These are phyloP conservation scores for Silene conica DNA, from an alignment of 148 eudicot species.

Conservation along the genomic window DNA sequence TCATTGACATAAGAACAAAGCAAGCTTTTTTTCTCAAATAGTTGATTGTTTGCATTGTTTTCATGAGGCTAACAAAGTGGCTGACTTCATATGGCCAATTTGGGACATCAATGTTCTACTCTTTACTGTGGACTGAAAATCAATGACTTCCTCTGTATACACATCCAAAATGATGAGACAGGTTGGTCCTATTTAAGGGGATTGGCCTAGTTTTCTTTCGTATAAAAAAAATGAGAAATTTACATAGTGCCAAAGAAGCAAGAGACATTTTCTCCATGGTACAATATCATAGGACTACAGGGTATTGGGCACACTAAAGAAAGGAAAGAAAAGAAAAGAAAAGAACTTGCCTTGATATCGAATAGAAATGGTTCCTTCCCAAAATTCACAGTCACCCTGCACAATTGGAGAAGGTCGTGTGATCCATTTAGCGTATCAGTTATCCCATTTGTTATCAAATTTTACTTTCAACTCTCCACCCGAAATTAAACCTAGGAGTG, in stretches of 20 bases:
- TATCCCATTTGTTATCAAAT: not conserved
- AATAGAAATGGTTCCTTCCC: constrained; percentile 80
- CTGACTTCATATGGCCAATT: no score
- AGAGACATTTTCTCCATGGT: not conserved
- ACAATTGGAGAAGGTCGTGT: constrained; percentile 10
- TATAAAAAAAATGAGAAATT: not conserved
- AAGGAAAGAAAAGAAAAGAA: constrained; percentile 12
- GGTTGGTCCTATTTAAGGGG: no score
- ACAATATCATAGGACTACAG: not conserved
- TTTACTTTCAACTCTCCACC: not conserved
- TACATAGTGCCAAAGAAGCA: not conserved
- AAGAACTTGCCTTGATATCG: constrained; percentile 62
- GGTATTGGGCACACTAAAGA: not conserved
- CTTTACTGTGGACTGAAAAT: no score
- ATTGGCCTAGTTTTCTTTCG: no score
- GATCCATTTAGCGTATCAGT: not conserved
- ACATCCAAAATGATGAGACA: no score
- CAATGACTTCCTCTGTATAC: no score
- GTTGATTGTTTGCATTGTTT: no score
- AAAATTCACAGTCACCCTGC: constrained; percentile 90
- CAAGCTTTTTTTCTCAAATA: no score
- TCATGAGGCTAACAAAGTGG: no score
- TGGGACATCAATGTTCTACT: no score
- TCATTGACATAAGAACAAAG: no score
- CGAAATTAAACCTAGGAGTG: not conserved